Base-by-base conservation (phyloP, 176 grass and related monocot species). In the Microstegium vimineum region DNA sequence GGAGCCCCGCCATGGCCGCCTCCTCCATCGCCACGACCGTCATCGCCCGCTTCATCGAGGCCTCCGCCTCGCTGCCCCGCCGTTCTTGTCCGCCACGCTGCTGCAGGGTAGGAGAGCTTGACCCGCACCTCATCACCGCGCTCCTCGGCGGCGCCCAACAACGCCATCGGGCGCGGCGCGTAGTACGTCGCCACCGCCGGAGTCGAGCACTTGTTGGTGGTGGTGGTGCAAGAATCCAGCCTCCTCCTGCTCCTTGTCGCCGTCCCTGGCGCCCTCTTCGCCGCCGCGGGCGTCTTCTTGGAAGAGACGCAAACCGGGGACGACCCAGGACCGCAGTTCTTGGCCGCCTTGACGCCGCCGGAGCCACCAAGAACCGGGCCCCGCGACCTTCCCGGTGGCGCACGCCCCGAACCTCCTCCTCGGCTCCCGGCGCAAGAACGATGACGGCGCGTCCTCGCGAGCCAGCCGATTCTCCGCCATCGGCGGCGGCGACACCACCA, bases 1-100 rank as follows among this genome's bases (percentile, higher is more conserved):
- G 92, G 80, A 94, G 34, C 6, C 61, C 12, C 13, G 71, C 82
- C 89, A 82, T 79, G 83, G 81, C n/a, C n/a, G n/a, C 81, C 81
- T 91, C 86, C 80, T 86, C 75, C 82, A 51, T 6, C 46, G 46
- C 1, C 46, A 4, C 16, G 46, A 7, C 16, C 46, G 1, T 88
- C 63, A 16, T 69, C 85, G 26, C 64, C 37, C 70, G 52, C 74
- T 23, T 56, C 83, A 52, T 40, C 52, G 79, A 69, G 13, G 38
- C 60, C 10, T 15, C 8, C 30, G 0, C 28, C 35, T 18, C 45
- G 25, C 67, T 11, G 18, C 71, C 69, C 17, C 40, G 65, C 52
- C 66, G 85, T 28, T 42, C 71, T 8, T 36, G 46, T 20, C 79
- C 30, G 59, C 43, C 3, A 23, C 77, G 72, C 27, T 46, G 65